Base-by-base conservation (phyloP, 495 filamentous ascomycete genomes). In the Penicillium coffeae region DNA sequence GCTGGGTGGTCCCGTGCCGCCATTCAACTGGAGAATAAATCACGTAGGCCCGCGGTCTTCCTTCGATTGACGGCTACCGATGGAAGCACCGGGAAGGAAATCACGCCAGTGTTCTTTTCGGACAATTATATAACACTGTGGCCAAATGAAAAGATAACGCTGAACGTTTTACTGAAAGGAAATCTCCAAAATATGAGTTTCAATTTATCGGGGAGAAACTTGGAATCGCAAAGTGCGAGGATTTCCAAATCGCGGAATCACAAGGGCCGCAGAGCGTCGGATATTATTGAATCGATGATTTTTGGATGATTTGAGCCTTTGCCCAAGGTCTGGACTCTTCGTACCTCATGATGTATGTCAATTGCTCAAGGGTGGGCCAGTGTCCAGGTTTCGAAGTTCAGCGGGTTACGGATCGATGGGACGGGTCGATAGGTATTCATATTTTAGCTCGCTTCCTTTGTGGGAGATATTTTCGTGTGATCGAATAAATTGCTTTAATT, bases 111-210 rank as follows among this genome's bases (percentile, higher is more conserved):
- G 5, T 72, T 65, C 27, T 86, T 79, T 77, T 76, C 74, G 0
- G 80, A 84, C 50, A 85, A 85, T 40, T 85, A 85, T 48, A 64
- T 85, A 12, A 83, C 81, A 1, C 59, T 86, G 9, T 82, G 75
- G 65, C 80, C 81, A 4, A 53, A 64, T 12, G 83, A 86, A 62
- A 76, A 65, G 43, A 16, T 82, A 0, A 41, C 21, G 0, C 1
- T 74, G 22, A 54, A 35, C 7, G 66, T 71, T 27, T n/a, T 30
- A 6, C 58, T 61, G 14, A 21, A 58, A 15, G 51, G 51, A 1
- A 38, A 58, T 20, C 4, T 63, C 1, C 21, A 45, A 3, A 1
- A 36, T 2, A 35, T 18, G 12, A 4, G 20, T 0, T 14, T 56
- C 14, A 38, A 56, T 13, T 12, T 56, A 10, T 45, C 53, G 0